phyloP scores from a whole-genome alignment of 2,329 filamentous ascomycete species.

The Epichloe typhina region DNA sequence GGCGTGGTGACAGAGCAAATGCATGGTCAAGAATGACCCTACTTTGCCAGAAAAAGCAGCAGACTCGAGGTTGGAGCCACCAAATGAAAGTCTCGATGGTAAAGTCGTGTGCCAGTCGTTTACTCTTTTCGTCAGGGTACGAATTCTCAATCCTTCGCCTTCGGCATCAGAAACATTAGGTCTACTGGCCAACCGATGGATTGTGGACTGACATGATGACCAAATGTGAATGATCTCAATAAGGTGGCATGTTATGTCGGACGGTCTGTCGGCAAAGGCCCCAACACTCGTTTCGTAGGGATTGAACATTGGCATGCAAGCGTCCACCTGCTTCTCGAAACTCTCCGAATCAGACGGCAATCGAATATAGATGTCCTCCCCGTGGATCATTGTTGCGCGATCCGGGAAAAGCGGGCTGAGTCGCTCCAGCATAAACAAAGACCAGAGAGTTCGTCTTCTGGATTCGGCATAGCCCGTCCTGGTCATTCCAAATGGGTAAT shows the following conservation, averaged over 20 bases:
- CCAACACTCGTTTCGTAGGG: conserved; percentile 21
- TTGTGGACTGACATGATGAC: conserved; percentile 48
- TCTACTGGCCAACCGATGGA: conserved; percentile 29
- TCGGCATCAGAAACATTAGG: conserved; percentile 15
- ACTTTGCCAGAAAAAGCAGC: conserved; percentile 39
- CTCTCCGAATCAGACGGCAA: conserved; percentile 47
- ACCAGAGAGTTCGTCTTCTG: conserved; percentile 59
- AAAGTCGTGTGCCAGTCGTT: conserved; percentile 46
- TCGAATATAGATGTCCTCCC: conserved; percentile 53
- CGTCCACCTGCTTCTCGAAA: conserved; percentile 48
- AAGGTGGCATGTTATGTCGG: conserved; percentile 45
- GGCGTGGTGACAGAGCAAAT: conserved; percentile 52
- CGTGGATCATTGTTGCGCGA: conserved; percentile 41
- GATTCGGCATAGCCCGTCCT: conserved; percentile 49
- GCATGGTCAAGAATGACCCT: conserved; percentile 49
- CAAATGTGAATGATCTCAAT: conserved; percentile 52
- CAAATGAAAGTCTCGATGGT: conserved; percentile 41
- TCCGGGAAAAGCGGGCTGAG: conserved; percentile 46
- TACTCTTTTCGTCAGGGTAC: conserved; percentile 35
- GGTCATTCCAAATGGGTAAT: conserved; percentile 44
- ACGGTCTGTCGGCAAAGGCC: conserved; percentile 13
- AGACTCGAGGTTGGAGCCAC: conserved; percentile 41
- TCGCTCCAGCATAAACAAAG: conserved; percentile 55
- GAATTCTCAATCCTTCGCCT: conserved; percentile 23
- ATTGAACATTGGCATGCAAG: conserved; percentile 47